Conservation (phyloP, 2,329 filamentous ascomycete species). For the Raffaelea albimanens region DNA sequence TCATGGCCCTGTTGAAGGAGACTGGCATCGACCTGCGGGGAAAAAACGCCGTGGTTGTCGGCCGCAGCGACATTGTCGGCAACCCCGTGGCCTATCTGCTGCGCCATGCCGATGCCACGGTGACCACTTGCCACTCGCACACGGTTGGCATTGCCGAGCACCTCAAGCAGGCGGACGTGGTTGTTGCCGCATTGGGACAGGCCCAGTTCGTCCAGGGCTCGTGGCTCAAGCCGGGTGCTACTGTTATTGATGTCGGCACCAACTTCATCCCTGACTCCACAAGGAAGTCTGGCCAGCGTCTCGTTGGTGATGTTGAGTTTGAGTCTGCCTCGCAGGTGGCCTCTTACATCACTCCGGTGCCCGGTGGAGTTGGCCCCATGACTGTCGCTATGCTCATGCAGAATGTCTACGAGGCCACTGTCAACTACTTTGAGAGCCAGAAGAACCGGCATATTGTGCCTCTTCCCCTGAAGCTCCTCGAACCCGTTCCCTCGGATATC, state of each 20-base stretch:
- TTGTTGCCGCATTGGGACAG: constrained; percentile 86
- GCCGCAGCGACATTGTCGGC: constrained; percentile 93
- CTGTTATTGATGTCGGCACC: constrained; percentile 95
- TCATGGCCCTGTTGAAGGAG: constrained; percentile 85
- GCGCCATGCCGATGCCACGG: constrained; percentile 91
- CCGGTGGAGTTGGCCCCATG: constrained; percentile 96
- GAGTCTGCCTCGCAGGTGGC: constrained; percentile 77
- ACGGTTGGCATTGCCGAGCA: constrained; percentile 64
- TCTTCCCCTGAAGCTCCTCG: constrained; percentile 69
- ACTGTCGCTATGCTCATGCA: constrained; percentile 96
- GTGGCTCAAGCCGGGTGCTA: constrained; percentile 88
- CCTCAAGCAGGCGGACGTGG: constrained; percentile 76
- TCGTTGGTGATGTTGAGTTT: constrained; percentile 93
- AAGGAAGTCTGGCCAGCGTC: constrained; percentile 83
- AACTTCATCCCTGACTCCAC: constrained; percentile 86
- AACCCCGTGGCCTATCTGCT: constrained; percentile 93
- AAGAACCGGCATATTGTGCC: constrained; percentile 72
- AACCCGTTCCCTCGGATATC: constrained; percentile 91
- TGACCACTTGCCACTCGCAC: constrained; percentile 91
- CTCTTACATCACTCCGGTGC: constrained; percentile 89
- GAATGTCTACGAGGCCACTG: constrained; percentile 85
- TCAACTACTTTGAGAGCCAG: constrained; percentile 70
- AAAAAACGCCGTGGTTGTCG: constrained; percentile 90
- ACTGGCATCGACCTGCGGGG: constrained; percentile 74
- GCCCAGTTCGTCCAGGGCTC: constrained; percentile 85